Percentiles rank a stretch among this genome's conserved stretches.
These are phyloP conservation scores for Fragaria iinumae DNA, from an alignment of 306 rosid species.

Conservation along the genomic window DNA sequence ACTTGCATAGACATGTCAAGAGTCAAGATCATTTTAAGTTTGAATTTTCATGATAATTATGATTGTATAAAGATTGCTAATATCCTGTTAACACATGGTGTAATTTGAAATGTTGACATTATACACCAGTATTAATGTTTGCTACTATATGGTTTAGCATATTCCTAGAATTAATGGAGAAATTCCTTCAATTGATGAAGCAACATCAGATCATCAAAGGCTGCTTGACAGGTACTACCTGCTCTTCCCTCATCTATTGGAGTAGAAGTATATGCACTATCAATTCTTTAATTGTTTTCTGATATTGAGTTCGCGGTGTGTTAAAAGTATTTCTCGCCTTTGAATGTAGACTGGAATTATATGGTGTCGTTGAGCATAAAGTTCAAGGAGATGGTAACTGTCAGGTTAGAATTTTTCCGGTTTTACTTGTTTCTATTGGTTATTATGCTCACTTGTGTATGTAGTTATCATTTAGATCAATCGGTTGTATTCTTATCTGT, in stretches of 20 bases:
- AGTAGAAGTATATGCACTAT: neutral
- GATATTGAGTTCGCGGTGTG: conserved; percentile 9
- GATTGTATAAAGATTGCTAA: neutral
- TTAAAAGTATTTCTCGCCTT: conserved; percentile 21
- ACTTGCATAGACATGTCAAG: neutral
- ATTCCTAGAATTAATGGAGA: conserved; percentile 90
- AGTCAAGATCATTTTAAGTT: neutral
- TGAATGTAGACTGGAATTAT: conserved; percentile 56
- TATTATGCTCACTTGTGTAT: conserved; percentile 2
- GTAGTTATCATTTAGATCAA: conserved; percentile 14
- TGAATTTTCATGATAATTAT: neutral
- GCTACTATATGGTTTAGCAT: conserved; percentile 50
- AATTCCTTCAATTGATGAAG: conserved; percentile 88
- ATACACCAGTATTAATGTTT: neutral
- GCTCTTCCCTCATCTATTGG: conserved; percentile 8
- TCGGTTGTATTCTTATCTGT: conserved; percentile 1
- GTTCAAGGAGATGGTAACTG: conserved; percentile 92
- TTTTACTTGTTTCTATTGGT: conserved; percentile 13
- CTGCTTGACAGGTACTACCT: conserved; percentile 68
- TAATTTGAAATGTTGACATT: conserved; percentile 10
- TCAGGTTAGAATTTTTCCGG: conserved; percentile 52
- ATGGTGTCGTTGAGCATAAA: conserved; percentile 61
- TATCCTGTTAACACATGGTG: neutral
- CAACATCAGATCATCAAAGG: conserved; percentile 88
- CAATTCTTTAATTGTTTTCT: conserved; percentile 7